A percentile compares a stretch with the other conserved stretches of the same genome.
Evolutionary conservation across 768 basidiomycete genomes (phyloP).

Genomic region (Tephrocybe sp.): DNA sequence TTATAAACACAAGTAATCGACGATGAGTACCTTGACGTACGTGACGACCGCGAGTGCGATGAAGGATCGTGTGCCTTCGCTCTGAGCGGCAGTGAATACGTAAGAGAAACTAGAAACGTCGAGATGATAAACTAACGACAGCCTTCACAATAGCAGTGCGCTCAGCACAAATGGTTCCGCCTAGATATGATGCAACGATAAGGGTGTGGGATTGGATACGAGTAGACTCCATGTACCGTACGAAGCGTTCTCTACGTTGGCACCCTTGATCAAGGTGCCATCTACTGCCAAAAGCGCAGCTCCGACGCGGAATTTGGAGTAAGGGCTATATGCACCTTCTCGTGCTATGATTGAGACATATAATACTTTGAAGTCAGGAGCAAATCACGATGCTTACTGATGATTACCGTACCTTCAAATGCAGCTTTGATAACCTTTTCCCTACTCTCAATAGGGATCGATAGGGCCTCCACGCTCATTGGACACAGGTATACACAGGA

Average conservation of each 20-base stretch:
- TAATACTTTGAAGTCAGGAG: too few relatives aligned
- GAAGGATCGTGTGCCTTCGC: conserved; percentile 74
- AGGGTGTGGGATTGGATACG: not conserved
- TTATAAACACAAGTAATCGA: not conserved
- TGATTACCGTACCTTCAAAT: conserved; percentile 60
- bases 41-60: conserved; percentile 77
- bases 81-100: conserved; percentile 42
- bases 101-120: not conserved
- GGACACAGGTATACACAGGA: too few relatives aligned
- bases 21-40: conserved; percentile 39
- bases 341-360: conserved; percentile 57
- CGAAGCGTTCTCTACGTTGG: conserved; percentile 93
- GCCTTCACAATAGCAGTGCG: conserved; percentile 95
- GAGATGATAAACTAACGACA: conserved; percentile 54
- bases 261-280: conserved; percentile 77
- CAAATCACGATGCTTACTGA: too few relatives aligned
- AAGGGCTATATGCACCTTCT: conserved; percentile 74
- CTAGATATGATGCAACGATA: conserved; percentile 42
- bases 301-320: conserved; percentile 92
- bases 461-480: conserved; percentile 26
- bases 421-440: conserved; percentile 54
- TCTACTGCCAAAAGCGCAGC: conserved; percentile 76
- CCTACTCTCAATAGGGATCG: conserved; percentile 42
- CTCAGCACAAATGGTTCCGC: conserved; percentile 92
- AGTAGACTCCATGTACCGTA: conserved; percentile 56